phyloP scores from a whole-genome alignment of 345 rosid species.

The Arabidopsis thaliana region TAIR10.1 NC_003070.9:7598001-7598500 shows the following conservation, averaged over 20 bases:
- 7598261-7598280: constrained; percentile 97
- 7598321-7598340: constrained; percentile 96
- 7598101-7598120: constrained; percentile 9
- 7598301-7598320: constrained; percentile 88
- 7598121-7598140: neutral
- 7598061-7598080: constrained; percentile 15
- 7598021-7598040: constrained; percentile 27
- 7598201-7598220: constrained; percentile 13
- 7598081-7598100: constrained; percentile 25
- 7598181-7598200: neutral
- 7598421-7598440: constrained; percentile 14
- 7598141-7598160: constrained; percentile 9
- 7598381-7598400: constrained; percentile 8
- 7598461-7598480: constrained; percentile 71
- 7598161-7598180: neutral
- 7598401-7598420: constrained; percentile 22
- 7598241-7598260: constrained; percentile 94
- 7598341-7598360: constrained; percentile 87
- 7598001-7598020: constrained; percentile 13
- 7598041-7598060: constrained; percentile 16
- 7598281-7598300: constrained; percentile 96
- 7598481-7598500: constrained; percentile 94
- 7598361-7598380: constrained; percentile 60
- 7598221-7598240: constrained; percentile 28
- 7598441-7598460: constrained; percentile 25